Evolutionary conservation across 148 eudicot species (phyloP).

Genomic region (Silene latifolia): DNA sequence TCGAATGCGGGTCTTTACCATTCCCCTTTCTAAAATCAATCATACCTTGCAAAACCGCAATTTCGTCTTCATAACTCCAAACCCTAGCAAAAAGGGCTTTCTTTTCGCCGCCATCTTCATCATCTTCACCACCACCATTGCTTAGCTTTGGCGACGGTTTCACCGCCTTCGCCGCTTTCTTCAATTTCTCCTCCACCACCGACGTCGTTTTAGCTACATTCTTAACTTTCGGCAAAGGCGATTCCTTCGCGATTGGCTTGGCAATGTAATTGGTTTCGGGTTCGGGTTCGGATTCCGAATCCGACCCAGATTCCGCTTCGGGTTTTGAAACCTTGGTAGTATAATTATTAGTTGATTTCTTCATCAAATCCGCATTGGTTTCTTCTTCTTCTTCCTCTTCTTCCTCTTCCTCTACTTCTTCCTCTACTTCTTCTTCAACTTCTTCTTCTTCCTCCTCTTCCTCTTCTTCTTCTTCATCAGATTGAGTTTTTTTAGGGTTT

Average conservation of each 20-base stretch:
- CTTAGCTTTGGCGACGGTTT: slow-evolving; percentile 17
- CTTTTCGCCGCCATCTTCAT: slow-evolving; percentile 5
- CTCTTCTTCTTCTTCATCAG: slow-evolving; percentile 21
- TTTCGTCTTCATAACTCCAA: slow-evolving; percentile 58
- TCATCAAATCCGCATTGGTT: not conserved
- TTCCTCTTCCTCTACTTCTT: slow-evolving; percentile 11
- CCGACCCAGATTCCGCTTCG: not conserved
- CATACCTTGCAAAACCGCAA: slow-evolving; percentile 42
- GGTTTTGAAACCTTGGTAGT: not conserved
- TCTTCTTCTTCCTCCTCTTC: slow-evolving; percentile 16
- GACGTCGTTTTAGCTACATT: slow-evolving; percentile 14
- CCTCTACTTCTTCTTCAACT: not conserved
- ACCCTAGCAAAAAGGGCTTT: slow-evolving; percentile 28
- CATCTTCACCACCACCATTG: slow-evolving; percentile 1
- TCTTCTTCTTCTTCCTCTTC: not conserved
- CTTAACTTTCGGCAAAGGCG: slow-evolving; percentile 23
- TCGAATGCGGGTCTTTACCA: slow-evolving; percentile 27
- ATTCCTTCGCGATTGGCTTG: slow-evolving; percentile 30
- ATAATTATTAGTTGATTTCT: not conserved
- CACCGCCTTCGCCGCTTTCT: slow-evolving; percentile 7
- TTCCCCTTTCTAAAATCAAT: slow-evolving; percentile 28
- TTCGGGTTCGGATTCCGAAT: slow-evolving; percentile 1
- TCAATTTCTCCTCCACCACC: slow-evolving; percentile 3
- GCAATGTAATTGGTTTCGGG: slow-evolving; percentile 26
- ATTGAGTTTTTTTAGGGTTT: not conserved